Conservation (phyloP, 2,329 filamentous ascomycete species). For the Truncatella angustata region DNA sequence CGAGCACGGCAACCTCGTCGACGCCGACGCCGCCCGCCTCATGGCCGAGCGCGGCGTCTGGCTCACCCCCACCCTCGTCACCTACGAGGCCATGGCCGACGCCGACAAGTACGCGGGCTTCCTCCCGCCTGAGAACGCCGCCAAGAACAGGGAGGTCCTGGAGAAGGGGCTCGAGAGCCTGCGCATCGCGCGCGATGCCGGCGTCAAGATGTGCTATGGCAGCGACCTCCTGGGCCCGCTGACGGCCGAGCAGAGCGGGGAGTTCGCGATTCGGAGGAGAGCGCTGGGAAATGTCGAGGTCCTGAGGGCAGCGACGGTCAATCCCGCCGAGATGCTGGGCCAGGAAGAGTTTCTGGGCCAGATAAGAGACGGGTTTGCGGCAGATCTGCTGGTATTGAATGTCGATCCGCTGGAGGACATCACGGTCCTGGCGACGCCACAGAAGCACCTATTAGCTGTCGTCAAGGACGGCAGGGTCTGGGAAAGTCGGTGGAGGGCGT, state of each 20-base stretch:
- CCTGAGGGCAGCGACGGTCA: constrained; percentile 36
- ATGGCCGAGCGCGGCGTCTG: constrained; percentile 45
- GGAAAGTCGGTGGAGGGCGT: constrained; percentile 10
- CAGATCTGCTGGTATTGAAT: constrained; percentile 52
- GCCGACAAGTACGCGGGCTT: constrained; percentile 35
- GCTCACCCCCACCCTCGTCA: constrained; percentile 49
- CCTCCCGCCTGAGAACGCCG: constrained; percentile 31
- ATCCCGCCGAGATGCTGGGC: constrained; percentile 47
- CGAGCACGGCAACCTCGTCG: constrained; percentile 36
- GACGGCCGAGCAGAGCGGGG: constrained; percentile 28
- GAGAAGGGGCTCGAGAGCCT: neutral
- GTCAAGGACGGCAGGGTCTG: constrained; percentile 53
- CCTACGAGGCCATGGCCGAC: constrained; percentile 42
- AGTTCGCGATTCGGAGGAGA: constrained; percentile 28
- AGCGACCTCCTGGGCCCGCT: constrained; percentile 30
- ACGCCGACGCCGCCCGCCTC: constrained; percentile 34
- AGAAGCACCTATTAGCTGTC: constrained; percentile 47
- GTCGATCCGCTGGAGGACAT: constrained; percentile 56
- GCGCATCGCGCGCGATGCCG: neutral
- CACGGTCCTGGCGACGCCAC: constrained; percentile 44
- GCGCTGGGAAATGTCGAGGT: constrained; percentile 22
- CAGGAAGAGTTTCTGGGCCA: constrained; percentile 47
- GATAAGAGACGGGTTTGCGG: constrained; percentile 46
- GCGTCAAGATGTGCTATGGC: constrained; percentile 11
- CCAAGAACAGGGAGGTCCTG: constrained; percentile 11